These are phyloP conservation scores for Ustilago cynodontis DNA, from an alignment of 1,284 basidiomycete genomes.

Conservation along the genomic window DNA sequence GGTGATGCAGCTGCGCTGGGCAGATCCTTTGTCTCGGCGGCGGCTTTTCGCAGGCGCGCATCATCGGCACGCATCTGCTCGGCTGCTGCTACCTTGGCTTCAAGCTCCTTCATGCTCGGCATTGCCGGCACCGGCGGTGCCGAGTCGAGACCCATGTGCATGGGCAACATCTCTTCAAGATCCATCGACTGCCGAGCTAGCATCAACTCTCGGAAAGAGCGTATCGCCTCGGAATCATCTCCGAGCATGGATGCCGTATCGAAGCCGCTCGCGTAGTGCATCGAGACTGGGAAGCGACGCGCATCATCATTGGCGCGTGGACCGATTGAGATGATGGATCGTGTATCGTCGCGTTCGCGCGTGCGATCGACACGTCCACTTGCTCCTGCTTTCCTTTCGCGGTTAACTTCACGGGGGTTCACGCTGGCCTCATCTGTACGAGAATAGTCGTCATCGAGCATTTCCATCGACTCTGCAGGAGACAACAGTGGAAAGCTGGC, in stretches of 20 bases:
- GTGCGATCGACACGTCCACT: background rate
- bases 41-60: background rate
- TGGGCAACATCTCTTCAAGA: constrained; percentile 56
- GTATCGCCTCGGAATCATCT: constrained; percentile 49
- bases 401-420: background rate
- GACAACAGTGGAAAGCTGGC: constrained; percentile 11
- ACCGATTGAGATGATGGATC: constrained; percentile 44
- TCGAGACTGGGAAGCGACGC: constrained; percentile 59
- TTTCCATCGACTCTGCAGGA: constrained; percentile 25
- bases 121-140: constrained; percentile 59
- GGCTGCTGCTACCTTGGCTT: constrained; percentile 38
- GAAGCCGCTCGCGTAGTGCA: constrained; percentile 61
- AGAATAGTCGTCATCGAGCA: constrained; percentile 21
- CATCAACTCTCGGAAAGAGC: constrained; percentile 52
- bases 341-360: constrained; percentile 21
- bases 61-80: constrained; percentile 24
- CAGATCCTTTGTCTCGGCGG: background rate
- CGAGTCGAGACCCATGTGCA: constrained; percentile 28
- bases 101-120: constrained; percentile 44
- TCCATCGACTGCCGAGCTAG: constrained; percentile 59
- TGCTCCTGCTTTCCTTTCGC: background rate
- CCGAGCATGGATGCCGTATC: constrained; percentile 53
- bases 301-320: constrained; percentile 50
- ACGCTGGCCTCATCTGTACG: background rate
- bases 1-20: constrained; percentile 10